Base-by-base conservation (phyloP, 2,329 filamentous ascomycete species). In the Cucurbitaria berberidis region DNA sequence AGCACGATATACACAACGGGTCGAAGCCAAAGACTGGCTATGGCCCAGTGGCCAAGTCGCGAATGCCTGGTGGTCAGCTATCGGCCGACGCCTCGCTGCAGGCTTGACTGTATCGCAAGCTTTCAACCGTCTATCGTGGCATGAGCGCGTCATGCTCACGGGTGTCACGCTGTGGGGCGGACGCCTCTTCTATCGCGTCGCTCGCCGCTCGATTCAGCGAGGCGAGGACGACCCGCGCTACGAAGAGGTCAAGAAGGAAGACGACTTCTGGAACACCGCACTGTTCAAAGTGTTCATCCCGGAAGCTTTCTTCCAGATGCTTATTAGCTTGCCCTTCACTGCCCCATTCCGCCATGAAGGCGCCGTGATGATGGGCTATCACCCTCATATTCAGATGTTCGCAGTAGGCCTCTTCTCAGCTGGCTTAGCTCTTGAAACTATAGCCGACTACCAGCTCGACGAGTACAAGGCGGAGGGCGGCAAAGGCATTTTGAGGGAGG, bases 21-120 rank as follows among this genome's bases (percentile, higher is more conserved):
- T 82, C 9, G 84, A 86, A 50, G 74, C 79, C n/a, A 87, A 87
- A 62, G 84, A 87, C 66, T 84, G 80, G 76, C 70, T 84, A 5
- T 86, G 84, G 83, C 82, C 83, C 1, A 72, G 77, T 3, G 81
- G 76, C 2, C 82, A 82, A 61, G 79, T 86, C 9, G 68, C 77
- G 51, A 86, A 85, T 64, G 83, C 82, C 6, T 86, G 84, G 84
- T 86, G 83, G 81, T 81, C 78, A 48, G 82, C 84, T 19, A 70
- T 86, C 36, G 83, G 84, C 13, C 75, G 77, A n/a, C 80, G 79
- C 5, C 74, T 84, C 10, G 72, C 77, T 50, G 74, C 78, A 26
- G 77, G 80, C 1, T 67, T 82, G 18, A 78, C 81, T 0, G 51
- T 83, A 5, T 62, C 73, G 1, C 73, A 78, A 41, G 81, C 82